Base-by-base conservation (phyloP, 805 yeast genomes). In the Schwanniomyces occidentalis region DNA sequence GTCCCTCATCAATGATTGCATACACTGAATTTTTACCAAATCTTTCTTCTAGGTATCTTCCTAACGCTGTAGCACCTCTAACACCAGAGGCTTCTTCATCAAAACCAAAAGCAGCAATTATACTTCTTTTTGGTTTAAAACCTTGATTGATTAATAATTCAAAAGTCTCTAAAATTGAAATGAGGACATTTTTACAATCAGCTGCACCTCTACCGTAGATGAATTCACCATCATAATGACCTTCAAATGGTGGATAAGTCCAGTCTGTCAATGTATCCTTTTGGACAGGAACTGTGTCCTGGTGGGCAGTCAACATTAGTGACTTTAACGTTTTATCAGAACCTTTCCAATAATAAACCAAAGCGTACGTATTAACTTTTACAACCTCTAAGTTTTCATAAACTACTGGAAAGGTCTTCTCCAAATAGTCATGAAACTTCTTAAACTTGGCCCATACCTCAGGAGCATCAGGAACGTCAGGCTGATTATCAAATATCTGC, bases 241-340 rank as follows among this genome's bases (percentile, higher is more conserved):
- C 71, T 8, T 46, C 57, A 38, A 78, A 83, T 3, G 95, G 95
- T 8, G 80, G 80, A 51, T 76, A 67, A 0, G 62, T 61, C 95
- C 95, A 86, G 37, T 75, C 65, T 17, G 52, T 57, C 34, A 69
- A 56, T 0, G 88, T 78, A 19, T 71, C 74, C 9, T 58, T 54
- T 46, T 79, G 84, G 7, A 84, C 82, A 1, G 95, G 95, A 16
- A 86, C 95, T 4, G 82, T 86, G 50, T 85, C 95, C 55, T 77
- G 83, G 54, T 86, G 95, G 1, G 91, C 90, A 49, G 83, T 76
- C 32, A 85, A 63, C 58, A 86, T 51, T 17, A 80, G 46, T 9
- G 95, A 95, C 53, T 82, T 80, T 10, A 84, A 88, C 14, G 69
- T 59, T 30, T 73, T 50, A 4, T 74, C 54, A 4, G 60, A 29